Evolutionary conservation across 257 asterid species (phyloP), one percentile per base, ranked within the genome.

Genomic region (Solanum acaule): DNA sequence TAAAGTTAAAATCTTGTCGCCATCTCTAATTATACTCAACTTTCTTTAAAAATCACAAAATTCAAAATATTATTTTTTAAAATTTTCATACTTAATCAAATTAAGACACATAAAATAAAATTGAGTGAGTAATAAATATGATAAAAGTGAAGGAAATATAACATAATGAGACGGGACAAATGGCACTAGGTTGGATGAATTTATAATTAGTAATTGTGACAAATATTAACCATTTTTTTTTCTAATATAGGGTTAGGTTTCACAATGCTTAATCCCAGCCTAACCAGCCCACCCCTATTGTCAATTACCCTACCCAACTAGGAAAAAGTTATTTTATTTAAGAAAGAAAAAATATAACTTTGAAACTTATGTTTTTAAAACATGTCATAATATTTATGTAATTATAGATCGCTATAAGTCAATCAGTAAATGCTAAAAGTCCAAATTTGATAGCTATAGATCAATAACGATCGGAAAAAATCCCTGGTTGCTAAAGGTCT

Each of bases 401-500:
- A 3, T 0, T 70, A 15, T 70, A 31, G 1, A 10, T 15, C 3
- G 3, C 25, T 3, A 1, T 56, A 18, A 56, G 23, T 52, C 52
- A 0, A 63, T n/a, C 71, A 63, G 1, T 13, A 4, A 25, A 11
- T 0, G 0, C 20, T 67, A 12, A 67, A 25, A 12, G 20, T 27
- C 76, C 38, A 70, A 70, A 29, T 29, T 14, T 1, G 23, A 6
- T 70, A 8, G 38, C 6, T 29, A 3, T 29, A 70, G 23, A 31
- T 70, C 23, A 29, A 29, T 6, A 68, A 25, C 10, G 0, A 12
- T 15, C 18, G 2, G 68, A 22, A 65, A 65, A 25, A 65, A 16
- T 44, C 16, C 52, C 49, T 4, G 52, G 52, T 44, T 44, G 52
- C 52, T 44, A 23, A 61, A 8, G 2, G 18, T 46, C 56, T 42